A percentile compares a stretch with the other conserved stretches of the same genome.
Conservation (phyloP, 2,329 filamentous ascomycete species). For the Verruconis gallopava region DNA sequence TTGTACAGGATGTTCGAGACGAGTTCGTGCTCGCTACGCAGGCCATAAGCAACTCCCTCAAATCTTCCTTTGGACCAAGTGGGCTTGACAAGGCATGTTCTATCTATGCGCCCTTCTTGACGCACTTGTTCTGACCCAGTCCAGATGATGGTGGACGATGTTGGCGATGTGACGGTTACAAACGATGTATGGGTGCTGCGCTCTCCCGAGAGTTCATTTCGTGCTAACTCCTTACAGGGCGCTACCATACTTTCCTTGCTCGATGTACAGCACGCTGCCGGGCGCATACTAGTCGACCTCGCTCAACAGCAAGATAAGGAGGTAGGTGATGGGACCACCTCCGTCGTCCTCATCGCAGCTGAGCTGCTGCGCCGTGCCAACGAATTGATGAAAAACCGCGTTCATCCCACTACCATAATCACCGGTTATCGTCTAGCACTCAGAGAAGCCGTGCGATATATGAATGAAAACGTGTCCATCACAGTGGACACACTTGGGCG, state of each 20-base stretch:
- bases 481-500: constrained; percentile 86
- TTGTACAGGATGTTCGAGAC: constrained; percentile 96
- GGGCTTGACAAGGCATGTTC: constrained; percentile 98
- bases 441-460: constrained; percentile 93
- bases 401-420: constrained; percentile 98
- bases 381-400: constrained; percentile 98
- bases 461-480: constrained; percentile 95
- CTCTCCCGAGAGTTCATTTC: neutral
- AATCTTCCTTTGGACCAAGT: constrained; percentile 94
- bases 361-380: constrained; percentile 89
- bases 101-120: too few species aligned
- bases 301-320: constrained; percentile 99
- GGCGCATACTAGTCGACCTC: constrained; percentile 95
- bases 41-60: constrained; percentile 92
- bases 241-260: constrained; percentile 91
- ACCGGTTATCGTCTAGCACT: constrained; percentile 93
- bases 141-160: constrained; percentile 98
- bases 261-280: constrained; percentile 94
- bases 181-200: constrained; percentile 53
- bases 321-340: constrained; percentile 95
- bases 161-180: constrained; percentile 96
- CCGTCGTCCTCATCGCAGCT: constrained; percentile 91
- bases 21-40: constrained; percentile 96
- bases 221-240: constrained; percentile 35
- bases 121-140: too few species aligned